These are phyloP conservation scores for Fraxinus albicans DNA, from an alignment of 305 asterid species.

Conservation along the genomic window DNA sequence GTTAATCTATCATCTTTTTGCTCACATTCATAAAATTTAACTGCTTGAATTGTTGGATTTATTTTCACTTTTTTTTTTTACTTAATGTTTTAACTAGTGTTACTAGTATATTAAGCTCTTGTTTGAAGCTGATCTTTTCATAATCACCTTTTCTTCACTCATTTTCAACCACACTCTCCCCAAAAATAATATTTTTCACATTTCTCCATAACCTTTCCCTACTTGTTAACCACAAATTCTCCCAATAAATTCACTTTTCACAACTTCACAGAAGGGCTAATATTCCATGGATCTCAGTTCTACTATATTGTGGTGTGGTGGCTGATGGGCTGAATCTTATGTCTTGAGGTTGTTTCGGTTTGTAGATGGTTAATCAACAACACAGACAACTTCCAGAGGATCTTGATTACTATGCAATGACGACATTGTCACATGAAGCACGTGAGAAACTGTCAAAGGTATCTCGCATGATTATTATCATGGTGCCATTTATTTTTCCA, in stretches of 20 bases:
- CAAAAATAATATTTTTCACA: background rate
- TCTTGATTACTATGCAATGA: slow-evolving; percentile 78
- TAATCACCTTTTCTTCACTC: background rate
- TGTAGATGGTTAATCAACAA: slow-evolving; percentile 85
- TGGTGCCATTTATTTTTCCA: background rate
- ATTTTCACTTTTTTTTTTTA: background rate
- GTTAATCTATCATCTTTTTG: background rate
- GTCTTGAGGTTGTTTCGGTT: slow-evolving; percentile 23
- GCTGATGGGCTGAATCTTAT: slow-evolving; percentile 15
- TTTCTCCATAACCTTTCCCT: background rate
- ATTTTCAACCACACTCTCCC: background rate
- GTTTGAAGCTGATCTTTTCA: background rate
- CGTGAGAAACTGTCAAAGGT: slow-evolving; percentile 98
- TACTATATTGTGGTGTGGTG: slow-evolving; percentile 11
- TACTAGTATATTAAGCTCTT: background rate
- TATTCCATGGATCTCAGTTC: background rate
- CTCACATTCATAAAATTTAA: background rate
- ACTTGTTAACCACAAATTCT: background rate
- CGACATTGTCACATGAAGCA: slow-evolving; percentile 81
- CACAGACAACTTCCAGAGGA: slow-evolving; percentile 75
- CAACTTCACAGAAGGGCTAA: background rate
- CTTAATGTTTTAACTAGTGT: background rate
- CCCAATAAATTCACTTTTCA: background rate
- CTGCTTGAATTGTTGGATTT: background rate
- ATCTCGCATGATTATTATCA: slow-evolving; percentile 13